Evolutionary conservation across 2,329 filamentous ascomycete species (phyloP), one percentile per base, ranked within the genome.

Genomic region (Ophiostoma triangulosporum): DNA sequence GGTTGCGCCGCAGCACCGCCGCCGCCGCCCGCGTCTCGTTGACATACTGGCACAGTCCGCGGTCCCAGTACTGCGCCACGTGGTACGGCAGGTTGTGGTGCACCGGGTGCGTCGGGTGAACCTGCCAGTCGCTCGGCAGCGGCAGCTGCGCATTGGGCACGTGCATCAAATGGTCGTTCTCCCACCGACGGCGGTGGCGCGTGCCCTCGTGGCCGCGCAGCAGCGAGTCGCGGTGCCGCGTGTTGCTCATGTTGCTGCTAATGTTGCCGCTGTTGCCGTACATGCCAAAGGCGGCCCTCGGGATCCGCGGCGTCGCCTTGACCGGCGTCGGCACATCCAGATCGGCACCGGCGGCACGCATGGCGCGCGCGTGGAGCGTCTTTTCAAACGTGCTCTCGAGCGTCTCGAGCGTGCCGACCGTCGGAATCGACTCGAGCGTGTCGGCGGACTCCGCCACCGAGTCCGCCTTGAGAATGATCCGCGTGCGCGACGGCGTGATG

Each of bases 121-220:
- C 78, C 61, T 85, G 78, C 84, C 86, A 96, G 69, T 98, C 93
- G 55, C 74, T 76, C 0, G 89, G 82, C 45, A 85, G 75, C 0
- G 93, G 93, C 0, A 90, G 88, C 60, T 91, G 80, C 17, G 77
- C 87, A 68, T 93, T 84, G 17, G 93, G 93, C 57, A 97, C 93
- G 67, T 83, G 80, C 54, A 95, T 71, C 57, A 97, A 80, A 59
- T 81, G 88, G 69, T 95, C 87, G 68, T 97, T 98, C 73, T 98
- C 93, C 89, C 90, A 97, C 54, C 91, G 78, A 62, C 91, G 83
- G 50, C 91, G 77, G 62, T 91, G 83, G 33, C 91, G 79, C 62
- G 81, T 91, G 32, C 91, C 91, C 67, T 96, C 89, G 61, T 94
- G 95, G 54, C 91, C 91, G 70, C 89, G 94, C 31, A 93, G 73